Evolutionary conservation across 2,329 filamentous ascomycete genomes (phyloP).

Genomic region (Helminthosporium solani): DNA sequence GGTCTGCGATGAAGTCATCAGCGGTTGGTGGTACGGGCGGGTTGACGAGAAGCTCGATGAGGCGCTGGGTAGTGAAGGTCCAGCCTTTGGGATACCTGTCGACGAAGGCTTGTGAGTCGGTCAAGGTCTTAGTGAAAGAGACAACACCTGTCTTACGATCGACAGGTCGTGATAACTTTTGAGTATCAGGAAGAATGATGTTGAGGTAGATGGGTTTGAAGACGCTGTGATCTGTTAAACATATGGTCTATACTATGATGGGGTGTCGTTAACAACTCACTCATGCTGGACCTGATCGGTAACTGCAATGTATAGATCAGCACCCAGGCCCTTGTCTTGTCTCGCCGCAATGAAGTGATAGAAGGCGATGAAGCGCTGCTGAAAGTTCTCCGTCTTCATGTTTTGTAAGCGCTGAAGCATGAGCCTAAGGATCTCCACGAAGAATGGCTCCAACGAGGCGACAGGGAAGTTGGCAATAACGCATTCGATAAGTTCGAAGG

Average conservation of each 20-base stretch:
- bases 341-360: conserved; percentile 87
- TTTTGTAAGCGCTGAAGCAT: conserved; percentile 72
- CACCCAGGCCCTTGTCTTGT: conserved; percentile 78
- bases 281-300: conserved; percentile 77
- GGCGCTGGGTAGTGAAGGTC: conserved; percentile 83
- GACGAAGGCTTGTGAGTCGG: conserved; percentile 81
- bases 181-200: conserved; percentile 85
- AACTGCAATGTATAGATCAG: conserved; percentile 86
- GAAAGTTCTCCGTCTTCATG: conserved; percentile 80
- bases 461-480: conserved; percentile 71
- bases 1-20: conserved; percentile 77
- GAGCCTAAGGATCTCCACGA: conserved; percentile 75
- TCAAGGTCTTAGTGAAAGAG: conserved; percentile 87
- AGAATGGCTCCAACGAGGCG: conserved; percentile 75
- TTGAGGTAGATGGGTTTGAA: conserved; percentile 84
- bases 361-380: conserved; percentile 85
- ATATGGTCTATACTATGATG: background rate
- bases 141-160: conserved; percentile 94
- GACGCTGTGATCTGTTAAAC: conserved; percentile 51
- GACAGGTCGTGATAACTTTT: conserved; percentile 80
- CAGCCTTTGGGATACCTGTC: conserved; percentile 72
- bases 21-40: conserved; percentile 69
- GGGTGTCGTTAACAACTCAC: conserved; percentile 45
- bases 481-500: conserved; percentile 86
- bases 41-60: conserved; percentile 86